phyloP scores from a whole-genome alignment of 75 land plant genomes.

The Isoetes taiwanensis region DNA sequence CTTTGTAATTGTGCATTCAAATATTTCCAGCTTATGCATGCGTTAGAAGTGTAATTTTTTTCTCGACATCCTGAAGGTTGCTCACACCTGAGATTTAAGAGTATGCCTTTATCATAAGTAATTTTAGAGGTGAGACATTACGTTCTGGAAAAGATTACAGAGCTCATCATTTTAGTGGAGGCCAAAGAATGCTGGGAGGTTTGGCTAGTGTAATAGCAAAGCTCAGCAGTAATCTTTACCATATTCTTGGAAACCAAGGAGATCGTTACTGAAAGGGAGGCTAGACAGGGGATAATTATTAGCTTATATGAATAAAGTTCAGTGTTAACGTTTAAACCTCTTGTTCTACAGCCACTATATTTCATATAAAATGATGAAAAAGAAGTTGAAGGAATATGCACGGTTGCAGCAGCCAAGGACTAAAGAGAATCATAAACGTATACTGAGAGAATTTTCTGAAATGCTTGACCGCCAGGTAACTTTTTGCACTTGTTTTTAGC shows the following conservation, averaged over 20 bases:
- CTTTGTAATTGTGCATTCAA: background rate
- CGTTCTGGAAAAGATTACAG: no score
- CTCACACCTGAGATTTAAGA: no score
- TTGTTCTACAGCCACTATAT: conserved; percentile 44
- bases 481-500: background rate
- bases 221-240: background rate
- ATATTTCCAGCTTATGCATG: background rate
- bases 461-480: conserved; percentile 67
- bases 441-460: conserved; percentile 59
- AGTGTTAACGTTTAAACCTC: background rate
- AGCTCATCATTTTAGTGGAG: background rate
- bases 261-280: no score
- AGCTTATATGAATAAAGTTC: background rate
- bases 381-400: conserved; percentile 43
- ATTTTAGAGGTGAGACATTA: no score
- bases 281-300: background rate
- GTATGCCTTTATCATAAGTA: no score
- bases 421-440: conserved; percentile 22
- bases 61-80: background rate
- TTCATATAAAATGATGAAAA: conserved; percentile 74
- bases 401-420: conserved; percentile 21
- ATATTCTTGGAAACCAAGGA: background rate
- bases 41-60: background rate
- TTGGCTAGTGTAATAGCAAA: background rate
- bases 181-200: background rate